phyloP scores from a whole-genome alignment of 2,329 filamentous ascomycete genomes.

The Pestalotiopsis sp. region DNA sequence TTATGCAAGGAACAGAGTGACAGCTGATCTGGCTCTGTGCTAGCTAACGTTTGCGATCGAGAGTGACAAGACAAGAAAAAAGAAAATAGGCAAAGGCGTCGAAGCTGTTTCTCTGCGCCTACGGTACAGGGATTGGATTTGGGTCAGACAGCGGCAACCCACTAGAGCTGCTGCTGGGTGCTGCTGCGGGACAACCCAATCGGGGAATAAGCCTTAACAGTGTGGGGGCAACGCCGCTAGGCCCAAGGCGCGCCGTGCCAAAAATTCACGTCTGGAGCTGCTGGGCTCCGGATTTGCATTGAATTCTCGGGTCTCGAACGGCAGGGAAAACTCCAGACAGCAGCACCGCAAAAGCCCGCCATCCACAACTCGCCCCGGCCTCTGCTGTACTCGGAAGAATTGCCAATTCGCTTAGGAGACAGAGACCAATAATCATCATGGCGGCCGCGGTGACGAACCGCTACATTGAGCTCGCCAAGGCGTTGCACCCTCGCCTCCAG shows the following conservation, averaged over 20 bases:
- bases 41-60: not conserved
- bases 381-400: not conserved
- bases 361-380: not conserved
- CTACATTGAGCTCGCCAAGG: slow-evolving; percentile 64
- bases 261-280: slow-evolving; percentile 6
- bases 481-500: slow-evolving; percentile 76
- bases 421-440: not conserved
- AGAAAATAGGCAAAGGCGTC: not conserved
- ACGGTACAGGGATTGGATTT: not conserved
- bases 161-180: not conserved
- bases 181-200: not conserved
- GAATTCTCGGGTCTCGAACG: not conserved
- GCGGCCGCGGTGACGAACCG: slow-evolving; percentile 25
- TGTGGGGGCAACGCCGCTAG: not conserved
- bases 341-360: not conserved
- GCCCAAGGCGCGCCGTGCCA: not conserved
- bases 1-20: not conserved
- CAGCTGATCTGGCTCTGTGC: not conserved
- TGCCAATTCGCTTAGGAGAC: not conserved
- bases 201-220: not conserved
- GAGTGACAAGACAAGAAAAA: not conserved
- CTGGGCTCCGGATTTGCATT: not conserved
- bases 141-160: not conserved
- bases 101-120: not conserved
- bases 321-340: not conserved